phyloP scores from a whole-genome alignment of 805 yeast genomes.

The Scheffersomyces spartinae region DNA sequence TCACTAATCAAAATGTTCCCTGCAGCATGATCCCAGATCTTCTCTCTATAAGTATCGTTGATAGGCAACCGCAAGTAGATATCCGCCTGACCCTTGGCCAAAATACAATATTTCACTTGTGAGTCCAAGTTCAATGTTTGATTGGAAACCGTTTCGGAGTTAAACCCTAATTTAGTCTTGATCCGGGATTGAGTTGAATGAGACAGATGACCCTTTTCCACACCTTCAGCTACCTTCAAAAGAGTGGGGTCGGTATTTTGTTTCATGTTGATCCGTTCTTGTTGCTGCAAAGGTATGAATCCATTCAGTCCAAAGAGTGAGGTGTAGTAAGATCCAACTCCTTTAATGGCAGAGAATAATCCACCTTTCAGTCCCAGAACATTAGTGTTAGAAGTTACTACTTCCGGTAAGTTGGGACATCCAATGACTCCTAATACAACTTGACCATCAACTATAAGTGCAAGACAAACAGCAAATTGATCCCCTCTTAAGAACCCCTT shows the following conservation, averaged over 20 bases:
- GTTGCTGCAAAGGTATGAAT: constrained; percentile 22
- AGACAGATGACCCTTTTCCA: constrained; percentile 89
- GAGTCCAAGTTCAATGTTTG: constrained; percentile 79
- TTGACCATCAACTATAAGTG: constrained; percentile 73
- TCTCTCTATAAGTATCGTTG: constrained; percentile 67
- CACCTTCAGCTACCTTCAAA: constrained; percentile 79
- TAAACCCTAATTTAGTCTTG: constrained; percentile 42
- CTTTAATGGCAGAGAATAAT: constrained; percentile 56
- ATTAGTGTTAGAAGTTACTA: constrained; percentile 23
- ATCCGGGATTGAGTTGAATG: constrained; percentile 76
- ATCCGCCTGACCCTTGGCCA: constrained; percentile 87
- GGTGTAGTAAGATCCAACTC: constrained; percentile 54
- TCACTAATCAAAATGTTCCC: constrained; percentile 81
- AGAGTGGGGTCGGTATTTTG: constrained; percentile 32
- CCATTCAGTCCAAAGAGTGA: constrained; percentile 21
- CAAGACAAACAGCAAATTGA: constrained; percentile 93
- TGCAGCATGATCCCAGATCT: constrained; percentile 99
- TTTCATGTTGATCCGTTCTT: constrained; percentile 39
- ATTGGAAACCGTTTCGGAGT: constrained; percentile 39
- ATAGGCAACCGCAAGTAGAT: constrained; percentile 83
- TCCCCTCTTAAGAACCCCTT: constrained; percentile 93
- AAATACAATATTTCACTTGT: constrained; percentile 90
- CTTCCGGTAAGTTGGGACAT: constrained; percentile 78
- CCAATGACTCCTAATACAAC: constrained; percentile 91
- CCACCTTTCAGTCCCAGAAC: constrained; percentile 47